These are phyloP conservation scores for Eremothecium gossypii DNA, from an alignment of 1,139 yeast species.

Conservation along the genomic window DNA sequence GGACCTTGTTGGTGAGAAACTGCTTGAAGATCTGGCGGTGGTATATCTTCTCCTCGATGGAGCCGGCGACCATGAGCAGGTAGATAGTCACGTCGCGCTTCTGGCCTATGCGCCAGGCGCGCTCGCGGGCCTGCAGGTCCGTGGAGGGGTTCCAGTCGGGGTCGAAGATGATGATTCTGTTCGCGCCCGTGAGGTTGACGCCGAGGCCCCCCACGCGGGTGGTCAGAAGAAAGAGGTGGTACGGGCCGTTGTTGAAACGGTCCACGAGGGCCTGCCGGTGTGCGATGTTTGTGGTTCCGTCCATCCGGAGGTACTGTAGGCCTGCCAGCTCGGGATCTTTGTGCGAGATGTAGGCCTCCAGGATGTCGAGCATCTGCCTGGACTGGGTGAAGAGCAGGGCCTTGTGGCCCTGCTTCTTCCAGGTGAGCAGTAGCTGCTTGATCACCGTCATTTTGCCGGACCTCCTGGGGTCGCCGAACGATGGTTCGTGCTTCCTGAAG, in stretches of 20 bases:
- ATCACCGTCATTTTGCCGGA: constrained; percentile 93
- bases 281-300: constrained; percentile 80
- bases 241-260: constrained; percentile 54
- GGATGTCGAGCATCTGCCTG: constrained; percentile 82
- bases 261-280: constrained; percentile 75
- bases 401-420: constrained; percentile 73
- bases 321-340: constrained; percentile 34
- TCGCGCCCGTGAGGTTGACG: constrained; percentile 90
- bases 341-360: constrained; percentile 55
- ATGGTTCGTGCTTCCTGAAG: constrained; percentile 33
- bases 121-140: constrained; percentile 90
- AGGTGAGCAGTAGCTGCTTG: constrained; percentile 59
- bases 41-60: constrained; percentile 93
- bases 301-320: constrained; percentile 71
- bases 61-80: constrained; percentile 86
- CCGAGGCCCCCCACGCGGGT: constrained; percentile 97
- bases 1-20: constrained; percentile 80
- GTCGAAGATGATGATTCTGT: constrained; percentile 84
- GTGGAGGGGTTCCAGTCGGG: constrained; percentile 99
- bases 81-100: constrained; percentile 89
- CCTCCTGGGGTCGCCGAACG: constrained; percentile 56
- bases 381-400: constrained; percentile 84
- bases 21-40: constrained; percentile 96
- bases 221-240: constrained; percentile 67
- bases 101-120: constrained; percentile 97